phyloP scores from a whole-genome alignment of 106 monocot genomes.

The Gastrodia elata region DNA sequence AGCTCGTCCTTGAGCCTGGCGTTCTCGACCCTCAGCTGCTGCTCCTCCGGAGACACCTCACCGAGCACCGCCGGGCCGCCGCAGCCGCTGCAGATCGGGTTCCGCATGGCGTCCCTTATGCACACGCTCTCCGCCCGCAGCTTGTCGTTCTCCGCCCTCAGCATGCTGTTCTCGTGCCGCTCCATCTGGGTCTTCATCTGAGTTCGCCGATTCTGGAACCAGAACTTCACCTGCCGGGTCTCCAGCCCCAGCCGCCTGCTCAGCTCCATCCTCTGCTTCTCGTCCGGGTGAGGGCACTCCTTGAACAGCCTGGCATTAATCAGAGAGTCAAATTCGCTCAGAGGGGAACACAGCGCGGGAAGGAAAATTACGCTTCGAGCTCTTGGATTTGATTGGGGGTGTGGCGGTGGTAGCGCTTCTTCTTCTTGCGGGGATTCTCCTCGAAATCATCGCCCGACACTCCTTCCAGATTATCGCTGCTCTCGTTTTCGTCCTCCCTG shows the following conservation, averaged over 20 bases:
- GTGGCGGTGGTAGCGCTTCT: slow-evolving; percentile 83
- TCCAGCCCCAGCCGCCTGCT: slow-evolving; percentile 32
- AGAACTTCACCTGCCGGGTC: slow-evolving; percentile 60
- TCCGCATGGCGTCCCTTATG: slow-evolving; percentile 43
- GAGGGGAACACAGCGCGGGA: background rate
- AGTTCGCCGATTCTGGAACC: slow-evolving; percentile 63
- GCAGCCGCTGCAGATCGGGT: slow-evolving; percentile 49
- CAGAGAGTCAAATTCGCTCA: background rate
- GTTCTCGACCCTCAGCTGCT: slow-evolving; percentile 57
- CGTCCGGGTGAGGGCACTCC: slow-evolving; percentile 58
- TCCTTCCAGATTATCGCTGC: slow-evolving; percentile 74
- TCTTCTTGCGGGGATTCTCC: slow-evolving; percentile 52
- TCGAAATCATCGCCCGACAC: slow-evolving; percentile 69
- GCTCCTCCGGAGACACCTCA: slow-evolving; percentile 44
- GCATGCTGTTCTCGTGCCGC: slow-evolving; percentile 62
- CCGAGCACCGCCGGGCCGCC: slow-evolving; percentile 50
- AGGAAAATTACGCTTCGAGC: slow-evolving; percentile 6
- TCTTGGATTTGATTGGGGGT: slow-evolving; percentile 69
- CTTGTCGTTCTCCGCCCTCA: slow-evolving; percentile 60
- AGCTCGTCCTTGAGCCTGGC: slow-evolving; percentile 71
- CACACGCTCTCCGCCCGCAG: slow-evolving; percentile 46
- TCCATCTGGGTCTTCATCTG: slow-evolving; percentile 87
- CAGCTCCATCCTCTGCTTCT: slow-evolving; percentile 49
- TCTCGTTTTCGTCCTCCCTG: slow-evolving; percentile 69
- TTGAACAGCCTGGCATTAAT: slow-evolving; percentile 33